These are phyloP conservation scores for Ogataea glucozyma DNA, from an alignment of 805 yeast species.

Conservation along the genomic window DNA sequence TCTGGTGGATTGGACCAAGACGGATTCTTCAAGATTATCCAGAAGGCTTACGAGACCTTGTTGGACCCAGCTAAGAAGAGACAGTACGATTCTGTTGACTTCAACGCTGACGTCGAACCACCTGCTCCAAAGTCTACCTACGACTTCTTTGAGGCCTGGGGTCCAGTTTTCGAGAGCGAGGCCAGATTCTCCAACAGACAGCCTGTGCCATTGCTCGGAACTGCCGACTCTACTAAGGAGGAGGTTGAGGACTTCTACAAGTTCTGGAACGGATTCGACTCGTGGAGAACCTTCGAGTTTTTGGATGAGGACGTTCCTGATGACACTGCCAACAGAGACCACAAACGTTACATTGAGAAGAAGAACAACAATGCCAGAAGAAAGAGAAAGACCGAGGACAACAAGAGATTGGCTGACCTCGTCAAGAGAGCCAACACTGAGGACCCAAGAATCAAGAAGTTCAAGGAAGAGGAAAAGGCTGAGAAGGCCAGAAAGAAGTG, in stretches of 20 bases:
- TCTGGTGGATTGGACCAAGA: slow-evolving; percentile 86
- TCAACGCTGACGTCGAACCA: slow-evolving; percentile 78
- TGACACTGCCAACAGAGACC: slow-evolving; percentile 98
- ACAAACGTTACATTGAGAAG: slow-evolving; percentile 97
- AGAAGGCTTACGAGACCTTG: slow-evolving; percentile 91
- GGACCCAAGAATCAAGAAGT: slow-evolving; percentile 92
- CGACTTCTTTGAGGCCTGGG: slow-evolving; percentile 92
- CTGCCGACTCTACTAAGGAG: slow-evolving; percentile 61
- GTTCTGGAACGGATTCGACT: slow-evolving; percentile 92
- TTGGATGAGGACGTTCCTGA: slow-evolving; percentile 99
- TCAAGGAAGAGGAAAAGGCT: slow-evolving; percentile 92
- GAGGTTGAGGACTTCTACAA: slow-evolving; percentile 87
- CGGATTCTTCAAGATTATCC: slow-evolving; percentile 96
- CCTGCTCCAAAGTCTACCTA: slow-evolving; percentile 56
- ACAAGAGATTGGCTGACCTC: slow-evolving; percentile 79
- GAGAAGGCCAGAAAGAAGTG: slow-evolving; percentile 94
- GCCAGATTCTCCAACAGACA: slow-evolving; percentile 88
- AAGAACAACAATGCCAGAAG: slow-evolving; percentile 95
- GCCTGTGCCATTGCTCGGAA: slow-evolving; percentile 86
- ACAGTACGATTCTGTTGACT: slow-evolving; percentile 95
- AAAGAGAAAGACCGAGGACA: slow-evolving; percentile 97
- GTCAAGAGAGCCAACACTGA: slow-evolving; percentile 86
- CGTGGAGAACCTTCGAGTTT: slow-evolving; percentile 98
- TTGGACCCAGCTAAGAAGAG: slow-evolving; percentile 83
- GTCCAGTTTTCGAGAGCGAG: slow-evolving; percentile 87